These are phyloP conservation scores for Talaromyces sp. DNA, from an alignment of 2,329 filamentous ascomycete species.

Conservation along the genomic window DNA sequence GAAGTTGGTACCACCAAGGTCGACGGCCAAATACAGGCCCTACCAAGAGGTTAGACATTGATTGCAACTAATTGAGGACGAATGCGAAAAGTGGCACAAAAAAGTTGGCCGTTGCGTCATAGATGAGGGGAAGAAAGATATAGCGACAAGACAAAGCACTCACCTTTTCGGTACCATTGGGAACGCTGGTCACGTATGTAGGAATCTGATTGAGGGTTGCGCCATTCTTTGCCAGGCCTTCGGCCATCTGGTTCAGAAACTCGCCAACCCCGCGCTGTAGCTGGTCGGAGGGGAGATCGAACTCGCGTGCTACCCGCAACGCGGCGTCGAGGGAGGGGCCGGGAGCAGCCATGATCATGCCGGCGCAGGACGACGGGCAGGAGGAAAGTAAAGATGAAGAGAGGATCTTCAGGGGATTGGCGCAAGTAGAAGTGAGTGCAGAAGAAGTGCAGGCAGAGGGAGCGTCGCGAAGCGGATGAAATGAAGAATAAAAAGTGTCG, in stretches of 20 bases:
- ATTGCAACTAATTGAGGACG: not conserved
- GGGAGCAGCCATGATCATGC: slow-evolving; percentile 21
- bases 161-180: slow-evolving; percentile 96
- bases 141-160: not conserved
- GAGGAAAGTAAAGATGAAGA: not conserved
- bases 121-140: not conserved
- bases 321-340: slow-evolving; percentile 62
- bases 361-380: not conserved
- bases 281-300: slow-evolving; percentile 75
- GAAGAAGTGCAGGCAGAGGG: not conserved
- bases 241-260: slow-evolving; percentile 82
- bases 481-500: not conserved
- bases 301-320: slow-evolving; percentile 74
- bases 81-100: slow-evolving; percentile 16
- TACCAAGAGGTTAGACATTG: slow-evolving; percentile 33
- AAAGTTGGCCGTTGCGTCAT: not conserved
- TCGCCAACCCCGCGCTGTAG: slow-evolving; percentile 78
- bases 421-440: not conserved
- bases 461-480: not conserved
- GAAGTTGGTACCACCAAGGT: slow-evolving; percentile 98
- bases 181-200: slow-evolving; percentile 91
- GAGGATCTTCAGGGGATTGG: slow-evolving; percentile 10
- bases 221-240: slow-evolving; percentile 74
- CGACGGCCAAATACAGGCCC: slow-evolving; percentile 94
- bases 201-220: slow-evolving; percentile 92